Evolutionary conservation across 495 filamentous ascomycete species (phyloP), one percentile per base, ranked within the genome.

Genomic region (Penicillium samsonianum): DNA sequence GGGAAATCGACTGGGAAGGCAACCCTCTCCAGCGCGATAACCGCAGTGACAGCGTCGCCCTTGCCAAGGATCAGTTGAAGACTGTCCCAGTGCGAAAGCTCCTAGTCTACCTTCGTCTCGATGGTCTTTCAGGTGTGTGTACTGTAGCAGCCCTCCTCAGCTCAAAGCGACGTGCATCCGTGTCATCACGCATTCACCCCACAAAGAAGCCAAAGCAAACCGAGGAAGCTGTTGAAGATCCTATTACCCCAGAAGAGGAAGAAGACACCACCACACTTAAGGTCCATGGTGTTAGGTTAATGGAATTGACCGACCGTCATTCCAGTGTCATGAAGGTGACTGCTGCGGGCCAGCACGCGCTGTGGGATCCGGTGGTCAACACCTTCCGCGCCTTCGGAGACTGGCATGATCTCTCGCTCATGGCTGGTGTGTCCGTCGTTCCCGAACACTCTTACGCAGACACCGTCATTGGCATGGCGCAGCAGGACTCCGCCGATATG

Each of bases 281-380:
- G 66, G 90, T 95, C 0, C 88, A 96, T 64, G 94, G 92, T 35
- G 73, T 96, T 22, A 88, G 92, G 2, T 78, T 98, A 48, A 72
- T 97, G 40, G 90, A 95, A 66, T 84, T 98, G 22, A 94, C 91
- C 1, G 92, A 98, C 58, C 91, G 94, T 79, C 87, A 88, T 31
- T 97, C 94, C 7, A 90, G 92, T 19, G 92, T 96, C 52, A 98
- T 98, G 94, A 88, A 91, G 63, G 90, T 96, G 6, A 86, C 90
- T 0, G 90, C 94, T 57, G 77, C 85, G 40, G 90, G 92, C 10
- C 90, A 92, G 19, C 86, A 88, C 59, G 83, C 84, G 11, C 74
- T 85, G 5, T 83, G 83, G 72, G 94, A 98, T 63, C 91, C 94
- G 5, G 90, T 97, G 0, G 84, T 97, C 26, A 96, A 96, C 67